Percentiles rank a stretch among this genome's conserved stretches.
phyloP scores from a whole-genome alignment of 1,139 yeast species.

The Suhomyces bokatorum region DNA sequence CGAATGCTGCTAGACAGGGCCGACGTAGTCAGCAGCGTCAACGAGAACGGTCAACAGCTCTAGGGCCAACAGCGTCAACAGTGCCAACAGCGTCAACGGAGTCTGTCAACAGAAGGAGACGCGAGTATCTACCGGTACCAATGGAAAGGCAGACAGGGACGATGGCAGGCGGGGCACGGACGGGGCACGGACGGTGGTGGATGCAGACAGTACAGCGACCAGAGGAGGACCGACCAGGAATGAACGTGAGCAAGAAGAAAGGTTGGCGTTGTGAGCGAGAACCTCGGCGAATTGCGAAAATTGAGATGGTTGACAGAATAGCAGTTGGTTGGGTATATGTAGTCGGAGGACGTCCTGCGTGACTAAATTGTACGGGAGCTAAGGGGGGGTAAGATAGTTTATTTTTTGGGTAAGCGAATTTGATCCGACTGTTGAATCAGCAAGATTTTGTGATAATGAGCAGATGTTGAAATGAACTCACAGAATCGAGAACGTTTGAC shows the following conservation, averaged over 20 bases:
- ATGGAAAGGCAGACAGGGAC: no score
- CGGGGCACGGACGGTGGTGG: no score
- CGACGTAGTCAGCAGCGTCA: no score
- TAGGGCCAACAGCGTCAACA: no score
- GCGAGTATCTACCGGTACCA: no score
- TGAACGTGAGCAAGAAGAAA: not conserved
- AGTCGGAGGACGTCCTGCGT: conserved; percentile 3
- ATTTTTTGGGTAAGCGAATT: conserved; percentile 4
- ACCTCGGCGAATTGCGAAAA: conserved; percentile 1
- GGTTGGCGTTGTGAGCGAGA: conserved; percentile 2
- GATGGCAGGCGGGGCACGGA: no score
- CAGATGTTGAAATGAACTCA: conserved; percentile 3
- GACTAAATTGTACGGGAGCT: not conserved
- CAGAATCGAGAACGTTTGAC: conserved; percentile 3
- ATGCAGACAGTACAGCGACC: no score
- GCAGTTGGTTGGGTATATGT: conserved; percentile 5
- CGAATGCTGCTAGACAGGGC: no score
- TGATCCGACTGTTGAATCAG: conserved; percentile 4
- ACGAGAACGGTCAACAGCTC: no score
- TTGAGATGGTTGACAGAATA: conserved; percentile 1
- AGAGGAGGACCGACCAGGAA: not conserved
- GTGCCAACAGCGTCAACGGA: no score
- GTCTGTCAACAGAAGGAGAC: no score
- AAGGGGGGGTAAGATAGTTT: conserved; percentile 2
- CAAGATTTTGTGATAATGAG: conserved; percentile 5